These are phyloP conservation scores for Medicago truncatula DNA, from an alignment of 306 rosid genomes.

Conservation along the genomic window DNA sequence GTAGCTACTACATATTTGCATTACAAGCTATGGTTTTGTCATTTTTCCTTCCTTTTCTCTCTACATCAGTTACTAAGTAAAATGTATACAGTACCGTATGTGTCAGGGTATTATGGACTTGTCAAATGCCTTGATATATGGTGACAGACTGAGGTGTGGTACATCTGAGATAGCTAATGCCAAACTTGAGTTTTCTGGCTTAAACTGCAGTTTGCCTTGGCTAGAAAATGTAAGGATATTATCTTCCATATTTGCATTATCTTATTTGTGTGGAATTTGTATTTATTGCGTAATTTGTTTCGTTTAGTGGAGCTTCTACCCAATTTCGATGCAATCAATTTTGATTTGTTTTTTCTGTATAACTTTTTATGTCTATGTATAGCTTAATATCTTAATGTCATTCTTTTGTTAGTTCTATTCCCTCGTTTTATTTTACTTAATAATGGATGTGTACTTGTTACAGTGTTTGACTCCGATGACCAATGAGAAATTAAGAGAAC, in stretches of 20 bases:
- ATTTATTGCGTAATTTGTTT: neutral
- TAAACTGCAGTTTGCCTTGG: conserved; percentile 66
- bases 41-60: conserved; percentile 34
- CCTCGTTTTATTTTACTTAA: neutral
- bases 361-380: neutral
- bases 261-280: conserved; percentile 16
- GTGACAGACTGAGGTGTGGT: conserved; percentile 89
- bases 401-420: neutral
- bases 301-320: conserved; percentile 13
- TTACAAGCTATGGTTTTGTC: conserved; percentile 28
- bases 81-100: conserved; percentile 85
- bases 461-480: neutral
- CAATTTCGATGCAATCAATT: no score
- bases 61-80: conserved; percentile 38
- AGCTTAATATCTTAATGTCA: neutral
- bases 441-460: neutral
- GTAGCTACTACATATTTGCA: conserved; percentile 22
- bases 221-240: conserved; percentile 63
- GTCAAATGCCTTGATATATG: conserved; percentile 94
- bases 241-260: conserved; percentile 31
- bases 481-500: neutral
- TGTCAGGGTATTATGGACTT: conserved; percentile 88
- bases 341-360: conserved; percentile 3
- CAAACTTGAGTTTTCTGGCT: conserved; percentile 62
- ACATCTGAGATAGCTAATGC: conserved; percentile 77